These are phyloP conservation scores for Prunus armeniaca DNA, from an alignment of 306 rosid genomes.

Conservation along the genomic window DNA sequence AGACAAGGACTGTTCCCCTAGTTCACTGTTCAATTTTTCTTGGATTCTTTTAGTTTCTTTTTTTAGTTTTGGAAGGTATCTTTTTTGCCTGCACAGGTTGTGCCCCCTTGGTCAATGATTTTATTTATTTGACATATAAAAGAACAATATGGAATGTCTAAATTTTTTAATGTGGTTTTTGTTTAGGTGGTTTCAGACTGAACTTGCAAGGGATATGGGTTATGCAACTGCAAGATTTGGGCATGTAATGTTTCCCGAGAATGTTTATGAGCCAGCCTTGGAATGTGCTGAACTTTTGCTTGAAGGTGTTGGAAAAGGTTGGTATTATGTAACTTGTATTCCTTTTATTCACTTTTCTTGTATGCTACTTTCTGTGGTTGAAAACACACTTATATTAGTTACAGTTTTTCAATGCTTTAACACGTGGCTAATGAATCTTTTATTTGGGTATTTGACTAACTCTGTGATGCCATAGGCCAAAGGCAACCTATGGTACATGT, in stretches of 20 bases:
- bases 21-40: not conserved
- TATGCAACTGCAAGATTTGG: constrained; percentile 93
- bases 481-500: constrained; percentile 1
- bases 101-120: not conserved
- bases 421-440: constrained; percentile 12
- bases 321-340: constrained; percentile 14
- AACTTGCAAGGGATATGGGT: constrained; percentile 94
- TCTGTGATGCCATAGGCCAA: constrained; percentile 1
- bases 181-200: constrained; percentile 91
- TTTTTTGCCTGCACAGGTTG: not conserved
- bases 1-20: not conserved
- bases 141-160: constrained; percentile 28
- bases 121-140: not conserved
- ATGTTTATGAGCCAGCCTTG: constrained; percentile 87
- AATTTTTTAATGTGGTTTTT: constrained; percentile 47
- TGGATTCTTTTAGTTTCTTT: not conserved
- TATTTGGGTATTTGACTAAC: constrained; percentile 5
- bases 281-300: constrained; percentile 90
- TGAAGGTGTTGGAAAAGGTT: constrained; percentile 89
- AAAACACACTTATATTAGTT: not conserved
- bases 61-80: not conserved
- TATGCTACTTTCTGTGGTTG: not conserved
- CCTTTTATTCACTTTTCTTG: not conserved
- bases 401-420: not conserved
- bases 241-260: constrained; percentile 99